Conservation (phyloP, 305 asterid genomes). For the Fraxinus angustifolia region DNA sequence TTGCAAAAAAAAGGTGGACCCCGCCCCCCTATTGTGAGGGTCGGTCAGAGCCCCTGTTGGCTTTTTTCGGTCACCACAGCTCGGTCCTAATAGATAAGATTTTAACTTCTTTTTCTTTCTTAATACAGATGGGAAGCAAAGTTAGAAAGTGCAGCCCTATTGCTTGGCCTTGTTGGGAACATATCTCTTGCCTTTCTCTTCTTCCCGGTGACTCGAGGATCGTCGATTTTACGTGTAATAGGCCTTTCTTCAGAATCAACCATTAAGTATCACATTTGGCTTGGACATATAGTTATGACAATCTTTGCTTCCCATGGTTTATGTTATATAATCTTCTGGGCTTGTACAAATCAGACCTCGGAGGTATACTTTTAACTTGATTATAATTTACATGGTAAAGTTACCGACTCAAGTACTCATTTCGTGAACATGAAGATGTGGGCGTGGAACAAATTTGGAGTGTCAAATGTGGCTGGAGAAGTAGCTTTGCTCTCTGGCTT, state of each 20-base stretch:
- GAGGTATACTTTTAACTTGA: constrained; percentile 25
- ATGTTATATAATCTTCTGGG: constrained; percentile 42
- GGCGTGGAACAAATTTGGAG: constrained; percentile 34
- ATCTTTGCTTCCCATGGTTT: constrained; percentile 46
- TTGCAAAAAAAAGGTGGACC: too few species aligned
- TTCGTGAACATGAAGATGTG: constrained; percentile 29
- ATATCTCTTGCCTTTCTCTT: constrained; percentile 44
- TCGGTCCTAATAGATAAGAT: background rate
- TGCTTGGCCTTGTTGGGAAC: constrained; percentile 49
- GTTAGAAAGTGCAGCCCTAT: constrained; percentile 41
- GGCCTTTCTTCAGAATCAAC: constrained; percentile 53
- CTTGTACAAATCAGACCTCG: constrained; percentile 32
- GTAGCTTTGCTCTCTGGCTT: constrained; percentile 37
- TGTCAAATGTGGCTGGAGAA: constrained; percentile 51
- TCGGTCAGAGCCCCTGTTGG: too few species aligned
- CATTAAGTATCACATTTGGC: constrained; percentile 51
- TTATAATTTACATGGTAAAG: background rate
- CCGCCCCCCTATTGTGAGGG: too few species aligned
- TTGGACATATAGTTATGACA: constrained; percentile 37
- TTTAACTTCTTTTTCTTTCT: background rate
- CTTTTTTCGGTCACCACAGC: too few species aligned
- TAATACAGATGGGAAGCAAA: constrained; percentile 46
- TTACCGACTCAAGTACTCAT: background rate
- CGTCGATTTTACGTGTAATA: constrained; percentile 39
- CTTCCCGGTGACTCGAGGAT: constrained; percentile 52